Conservation (phyloP, 352 stramenopile genomes). For the Plasmopara viticola region DNA sequence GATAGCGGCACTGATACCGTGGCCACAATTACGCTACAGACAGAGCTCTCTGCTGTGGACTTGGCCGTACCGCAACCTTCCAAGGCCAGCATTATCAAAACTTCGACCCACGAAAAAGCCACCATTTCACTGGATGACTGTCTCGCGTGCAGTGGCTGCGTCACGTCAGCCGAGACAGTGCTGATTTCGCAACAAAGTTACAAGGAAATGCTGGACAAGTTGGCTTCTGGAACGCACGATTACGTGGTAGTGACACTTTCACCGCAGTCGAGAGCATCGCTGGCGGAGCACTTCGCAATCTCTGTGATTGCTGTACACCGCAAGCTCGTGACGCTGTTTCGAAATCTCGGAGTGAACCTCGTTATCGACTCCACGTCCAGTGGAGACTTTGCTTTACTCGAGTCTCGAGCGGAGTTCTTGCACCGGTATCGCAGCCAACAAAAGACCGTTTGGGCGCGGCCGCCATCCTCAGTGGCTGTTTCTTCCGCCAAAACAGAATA, state of each 20-base stretch:
- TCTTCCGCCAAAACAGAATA: slow-evolving; percentile 68
- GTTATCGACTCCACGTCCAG: slow-evolving; percentile 89
- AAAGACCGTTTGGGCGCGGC: slow-evolving; percentile 53
- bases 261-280: slow-evolving; percentile 79
- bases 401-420: slow-evolving; percentile 89
- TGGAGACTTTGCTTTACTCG: slow-evolving; percentile 90
- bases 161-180: slow-evolving; percentile 98
- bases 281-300: slow-evolving; percentile 78
- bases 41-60: slow-evolving; percentile 58
- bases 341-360: slow-evolving; percentile 78
- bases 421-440: slow-evolving; percentile 76
- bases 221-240: slow-evolving; percentile 39
- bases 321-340: slow-evolving; percentile 75
- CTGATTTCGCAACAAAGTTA: slow-evolving; percentile 94
- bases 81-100: slow-evolving; percentile 76
- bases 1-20: slow-evolving; percentile 22
- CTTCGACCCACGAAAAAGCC: slow-evolving; percentile 71
- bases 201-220: slow-evolving; percentile 76
- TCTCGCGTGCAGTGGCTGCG: slow-evolving; percentile 94
- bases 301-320: slow-evolving; percentile 56
- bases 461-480: slow-evolving; percentile 63
- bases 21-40: slow-evolving; percentile 73
- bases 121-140: slow-evolving; percentile 95
- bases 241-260: slow-evolving; percentile 85
- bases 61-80: slow-evolving; percentile 36